phyloP scores from a whole-genome alignment of 2,329 filamentous ascomycete species.

The Lachnellula arida region DNA sequence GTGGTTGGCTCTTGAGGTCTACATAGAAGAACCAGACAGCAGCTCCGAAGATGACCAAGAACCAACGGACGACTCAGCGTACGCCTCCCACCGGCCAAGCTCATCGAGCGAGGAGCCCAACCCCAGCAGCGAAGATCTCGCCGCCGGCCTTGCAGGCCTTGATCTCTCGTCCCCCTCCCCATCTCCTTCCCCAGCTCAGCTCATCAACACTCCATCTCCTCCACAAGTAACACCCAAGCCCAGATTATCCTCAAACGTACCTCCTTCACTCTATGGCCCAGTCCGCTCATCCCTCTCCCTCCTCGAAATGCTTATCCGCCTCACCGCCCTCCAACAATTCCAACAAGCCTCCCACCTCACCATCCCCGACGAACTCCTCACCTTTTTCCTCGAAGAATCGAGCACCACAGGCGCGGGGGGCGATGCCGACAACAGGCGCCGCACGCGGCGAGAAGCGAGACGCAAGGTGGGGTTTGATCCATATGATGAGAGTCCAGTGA shows the following conservation, averaged over 20 bases:
- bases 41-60: conserved; percentile 45
- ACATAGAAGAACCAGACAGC: conserved; percentile 51
- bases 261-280: conserved; percentile 38
- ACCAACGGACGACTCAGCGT: conserved; percentile 22
- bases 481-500: conserved; percentile 66
- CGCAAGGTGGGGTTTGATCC: conserved; percentile 65
- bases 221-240: neutral
- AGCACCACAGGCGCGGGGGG: conserved; percentile 61
- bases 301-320: conserved; percentile 66
- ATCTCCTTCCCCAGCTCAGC: conserved; percentile 4
- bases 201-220: conserved; percentile 1
- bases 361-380: conserved; percentile 67
- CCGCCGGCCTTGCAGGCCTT: conserved; percentile 19
- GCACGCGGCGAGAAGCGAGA: conserved; percentile 55
- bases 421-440: conserved; percentile 55
- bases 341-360: conserved; percentile 67
- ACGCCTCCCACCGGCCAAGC: conserved; percentile 18
- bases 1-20: conserved; percentile 72
- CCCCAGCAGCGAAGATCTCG: conserved; percentile 9
- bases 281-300: conserved; percentile 66
- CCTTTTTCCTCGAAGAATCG: conserved; percentile 68
- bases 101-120: conserved; percentile 14
- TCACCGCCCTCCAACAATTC: conserved; percentile 69
- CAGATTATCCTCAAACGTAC: neutral
- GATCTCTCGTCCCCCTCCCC: conserved; percentile 23